Percentiles rank a stretch among this genome's conserved stretches.
Evolutionary conservation across 2,329 filamentous ascomycete genomes (phyloP).

Genomic region (Arachnomyces sp.): DNA sequence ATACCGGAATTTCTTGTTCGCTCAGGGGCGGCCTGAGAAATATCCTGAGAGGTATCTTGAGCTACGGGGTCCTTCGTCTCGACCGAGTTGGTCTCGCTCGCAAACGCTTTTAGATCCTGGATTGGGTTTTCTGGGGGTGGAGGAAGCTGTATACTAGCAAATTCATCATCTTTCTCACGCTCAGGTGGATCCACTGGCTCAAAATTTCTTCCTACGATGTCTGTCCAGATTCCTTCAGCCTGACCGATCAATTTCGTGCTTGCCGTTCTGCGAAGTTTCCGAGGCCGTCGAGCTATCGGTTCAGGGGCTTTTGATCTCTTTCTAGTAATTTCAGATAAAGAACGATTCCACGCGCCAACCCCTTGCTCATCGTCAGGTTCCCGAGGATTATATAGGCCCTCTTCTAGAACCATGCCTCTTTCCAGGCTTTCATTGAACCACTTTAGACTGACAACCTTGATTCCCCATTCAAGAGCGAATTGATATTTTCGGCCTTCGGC

Average conservation of each 20-base stretch:
- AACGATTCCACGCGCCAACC: constrained; percentile 63
- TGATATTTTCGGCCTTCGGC: constrained; percentile 84
- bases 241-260: constrained; percentile 77
- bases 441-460: constrained; percentile 69
- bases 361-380: constrained; percentile 66
- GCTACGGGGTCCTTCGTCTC: constrained; percentile 12
- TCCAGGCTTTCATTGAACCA: constrained; percentile 81
- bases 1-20: constrained; percentile 41
- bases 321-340: constrained; percentile 22
- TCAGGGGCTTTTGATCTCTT: constrained; percentile 37
- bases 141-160: constrained; percentile 12
- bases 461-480: constrained; percentile 74
- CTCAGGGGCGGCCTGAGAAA: constrained; percentile 5
- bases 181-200: constrained; percentile 19
- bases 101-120: constrained; percentile 31
- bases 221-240: constrained; percentile 79
- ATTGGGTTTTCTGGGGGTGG: constrained; percentile 9
- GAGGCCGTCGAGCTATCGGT: constrained; percentile 51
- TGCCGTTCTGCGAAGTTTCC: constrained; percentile 80
- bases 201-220: constrained; percentile 58
- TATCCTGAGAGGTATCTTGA: constrained; percentile 16
- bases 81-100: constrained; percentile 29
- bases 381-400: constrained; percentile 71
- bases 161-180: constrained; percentile 21
- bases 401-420: constrained; percentile 85